Base-by-base conservation (phyloP, 768 basidiomycete species). In the Leccinellum rugosiceps region DNA sequence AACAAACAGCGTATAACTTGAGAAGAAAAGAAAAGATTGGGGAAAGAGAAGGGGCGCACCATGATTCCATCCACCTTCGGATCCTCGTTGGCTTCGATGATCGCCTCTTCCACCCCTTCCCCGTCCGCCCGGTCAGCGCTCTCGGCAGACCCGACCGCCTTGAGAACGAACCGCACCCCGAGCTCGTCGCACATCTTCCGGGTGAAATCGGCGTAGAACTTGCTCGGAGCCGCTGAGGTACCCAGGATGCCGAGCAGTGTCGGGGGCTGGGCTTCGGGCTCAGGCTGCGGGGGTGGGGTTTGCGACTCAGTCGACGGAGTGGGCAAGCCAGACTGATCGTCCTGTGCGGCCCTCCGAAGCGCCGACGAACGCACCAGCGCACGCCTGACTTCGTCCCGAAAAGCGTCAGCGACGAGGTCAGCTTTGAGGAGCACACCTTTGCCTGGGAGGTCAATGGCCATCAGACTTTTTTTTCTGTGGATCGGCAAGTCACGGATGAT, bases 1-100 rank as follows among this genome's bases (percentile, higher is more conserved):
- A 8, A n/a, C 8, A 5, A 47, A 25, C 56, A 38, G 7, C 1
- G n/a, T 9, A 19, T n/a, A 11, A 43, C 41, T 43, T 43, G 41
- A n/a, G 32, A 50, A 31, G 34, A 34, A 62, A 13, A 57, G 30
- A 53, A 4, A n/a, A 3, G 4, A 41, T 4, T 19, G 1, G 5
- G 28, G 9, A 41, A 35, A 11, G 19, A 43, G 17, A n/a, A 1
- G 15, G 11, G 11, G 11, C 83, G 59, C 63, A 95, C 97, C 95
- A 98, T 97, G 68, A 99, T 94, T 9, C 96, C 96, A 73, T 96
- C 85, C 10, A 96, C 84, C 55, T 77, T 78, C 14, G 77, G 76
- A 67, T 98, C 94, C 59, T 90, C 89, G 68, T 99, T 99, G 8
- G 95, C 94, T 66, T 94, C 91, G 31, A 98, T 87, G 63, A 98